These are phyloP conservation scores for Skeletonema costatum DNA, from an alignment of 108 stramenopile genomes.

Conservation along the genomic window DNA sequence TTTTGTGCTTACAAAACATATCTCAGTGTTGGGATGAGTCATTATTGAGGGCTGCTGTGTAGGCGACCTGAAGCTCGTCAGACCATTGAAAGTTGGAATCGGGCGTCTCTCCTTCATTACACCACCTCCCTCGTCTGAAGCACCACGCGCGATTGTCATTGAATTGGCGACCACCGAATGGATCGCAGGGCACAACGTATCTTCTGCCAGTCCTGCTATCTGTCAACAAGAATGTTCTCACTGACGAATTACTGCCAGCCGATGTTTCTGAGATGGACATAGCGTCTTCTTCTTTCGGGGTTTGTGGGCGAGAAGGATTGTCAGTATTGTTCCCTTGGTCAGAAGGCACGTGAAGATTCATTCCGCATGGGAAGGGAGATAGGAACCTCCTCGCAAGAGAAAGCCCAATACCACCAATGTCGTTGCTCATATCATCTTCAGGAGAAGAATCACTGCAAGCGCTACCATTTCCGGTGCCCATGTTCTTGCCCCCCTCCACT, in stretches of 20 bases:
- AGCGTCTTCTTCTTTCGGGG: conserved; percentile 58
- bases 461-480: conserved; percentile 36
- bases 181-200: conserved; percentile 83
- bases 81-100: conserved; percentile 87
- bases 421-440: conserved; percentile 40
- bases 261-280: conserved; percentile 56
- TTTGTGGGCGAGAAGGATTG: neutral
- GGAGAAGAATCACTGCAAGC: conserved; percentile 26
- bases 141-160: conserved; percentile 87
- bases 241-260: conserved; percentile 28
- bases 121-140: conserved; percentile 85
- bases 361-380: conserved; percentile 41
- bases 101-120: conserved; percentile 70
- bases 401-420: conserved; percentile 39
- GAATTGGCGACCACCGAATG: conserved; percentile 82
- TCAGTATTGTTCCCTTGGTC: conserved; percentile 20
- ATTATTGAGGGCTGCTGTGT: conserved; percentile 59
- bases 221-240: conserved; percentile 81
- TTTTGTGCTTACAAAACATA: neutral
- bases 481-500: conserved; percentile 68
- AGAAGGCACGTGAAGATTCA: conserved; percentile 40
- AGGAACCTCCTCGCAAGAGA: conserved; percentile 43
- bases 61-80: conserved; percentile 77
- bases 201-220: conserved; percentile 78
- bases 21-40: conserved; percentile 1